phyloP scores from a whole-genome alignment of 306 rosid genomes.

The Carpinus fangiana region DNA sequence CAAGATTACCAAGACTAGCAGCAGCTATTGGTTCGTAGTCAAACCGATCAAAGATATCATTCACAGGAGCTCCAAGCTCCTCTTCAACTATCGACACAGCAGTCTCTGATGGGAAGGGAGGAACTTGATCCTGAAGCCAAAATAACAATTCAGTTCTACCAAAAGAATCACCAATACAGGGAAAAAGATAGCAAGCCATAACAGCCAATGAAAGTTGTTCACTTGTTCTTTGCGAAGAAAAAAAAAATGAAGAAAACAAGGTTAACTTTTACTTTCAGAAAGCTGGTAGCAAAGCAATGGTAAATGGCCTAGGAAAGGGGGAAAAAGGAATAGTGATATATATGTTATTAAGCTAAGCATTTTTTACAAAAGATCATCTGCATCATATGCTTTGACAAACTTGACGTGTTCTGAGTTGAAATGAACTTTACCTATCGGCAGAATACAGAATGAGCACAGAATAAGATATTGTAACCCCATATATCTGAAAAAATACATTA shows the following conservation, averaged over 20 bases:
- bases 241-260: not conserved
- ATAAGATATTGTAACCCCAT: not conserved
- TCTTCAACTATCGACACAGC: constrained; percentile 80
- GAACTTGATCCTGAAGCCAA: constrained; percentile 92
- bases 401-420: not conserved
- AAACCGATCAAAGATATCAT: constrained; percentile 70
- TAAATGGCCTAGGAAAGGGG: not conserved
- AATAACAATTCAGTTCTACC: constrained; percentile 24
- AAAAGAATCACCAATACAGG: constrained; percentile 24
- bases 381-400: not conserved
- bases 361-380: not conserved
- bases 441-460: not conserved
- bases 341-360: not conserved
- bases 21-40: constrained; percentile 98
- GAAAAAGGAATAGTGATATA: not conserved
- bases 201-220: not conserved
- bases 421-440: not conserved
- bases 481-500: not conserved
- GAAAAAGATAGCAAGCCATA: constrained; percentile 1
- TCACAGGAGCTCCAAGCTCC: constrained; percentile 85
- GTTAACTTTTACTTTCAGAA: not conserved
- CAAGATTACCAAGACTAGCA: constrained; percentile 91
- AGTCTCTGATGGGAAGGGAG: constrained; percentile 94
- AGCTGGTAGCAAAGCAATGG: constrained; percentile 1
- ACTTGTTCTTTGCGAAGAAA: not conserved